Percentiles rank a stretch among this genome's conserved stretches.
Evolutionary conservation across 768 basidiomycete genomes (phyloP).

Genomic region (Trametes sanguinea): DNA sequence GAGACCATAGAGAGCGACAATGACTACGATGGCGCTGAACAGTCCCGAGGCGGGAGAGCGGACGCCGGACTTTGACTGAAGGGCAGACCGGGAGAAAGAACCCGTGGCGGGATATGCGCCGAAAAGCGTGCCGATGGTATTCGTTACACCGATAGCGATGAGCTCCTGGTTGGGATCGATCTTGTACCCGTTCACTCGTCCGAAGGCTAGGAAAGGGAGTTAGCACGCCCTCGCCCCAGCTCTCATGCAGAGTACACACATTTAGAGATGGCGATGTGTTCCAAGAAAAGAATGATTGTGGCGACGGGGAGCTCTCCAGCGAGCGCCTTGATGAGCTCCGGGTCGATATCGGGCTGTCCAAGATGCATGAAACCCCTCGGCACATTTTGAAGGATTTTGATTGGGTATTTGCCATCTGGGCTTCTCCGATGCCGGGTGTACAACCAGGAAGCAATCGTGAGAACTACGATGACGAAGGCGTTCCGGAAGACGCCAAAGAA

Average conservation of each 20-base stretch:
- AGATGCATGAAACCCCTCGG: conserved; percentile 77
- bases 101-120: conserved; percentile 94
- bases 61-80: conserved; percentile 94
- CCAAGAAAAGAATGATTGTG: conserved; percentile 84
- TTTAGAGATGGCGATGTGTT: conserved; percentile 95
- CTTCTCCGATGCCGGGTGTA: conserved; percentile 65
- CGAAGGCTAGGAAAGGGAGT: conserved; percentile 65
- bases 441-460: conserved; percentile 86
- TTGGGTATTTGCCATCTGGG: conserved; percentile 67
- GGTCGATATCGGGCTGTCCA: conserved; percentile 46
- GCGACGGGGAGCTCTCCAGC: conserved; percentile 75
- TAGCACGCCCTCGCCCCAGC: neutral
- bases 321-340: conserved; percentile 60
- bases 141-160: conserved; percentile 96
- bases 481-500: conserved; percentile 75
- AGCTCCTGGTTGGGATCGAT: conserved; percentile 92
- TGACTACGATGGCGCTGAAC: conserved; percentile 79
- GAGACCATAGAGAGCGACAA: conserved; percentile 91
- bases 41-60: conserved; percentile 90
- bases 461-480: conserved; percentile 82
- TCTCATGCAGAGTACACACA: conserved; percentile 46
- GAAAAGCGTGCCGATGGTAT: conserved; percentile 86
- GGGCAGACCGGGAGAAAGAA: conserved; percentile 93
- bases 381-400: conserved; percentile 79
- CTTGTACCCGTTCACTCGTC: conserved; percentile 91